These are phyloP conservation scores for Phialophora verrucosa DNA, from an alignment of 2,329 filamentous ascomycete species.

Conservation along the genomic window DNA sequence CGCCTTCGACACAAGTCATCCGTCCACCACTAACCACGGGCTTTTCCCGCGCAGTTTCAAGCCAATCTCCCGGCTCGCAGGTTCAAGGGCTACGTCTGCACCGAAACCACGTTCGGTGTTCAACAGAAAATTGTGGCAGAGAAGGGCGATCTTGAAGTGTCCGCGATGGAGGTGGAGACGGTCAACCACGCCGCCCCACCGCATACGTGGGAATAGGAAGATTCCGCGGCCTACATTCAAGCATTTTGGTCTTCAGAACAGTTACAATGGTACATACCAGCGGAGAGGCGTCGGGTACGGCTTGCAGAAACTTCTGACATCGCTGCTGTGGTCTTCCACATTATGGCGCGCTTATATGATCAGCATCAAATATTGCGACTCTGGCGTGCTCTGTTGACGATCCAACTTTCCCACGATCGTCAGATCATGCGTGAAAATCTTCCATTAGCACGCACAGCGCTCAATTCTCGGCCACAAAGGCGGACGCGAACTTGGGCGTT, in stretches of 20 bases:
- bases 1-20: background rate
- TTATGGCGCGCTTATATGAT: too few relatives aligned
- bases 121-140: background rate
- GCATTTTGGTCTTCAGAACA: background rate
- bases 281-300: background rate
- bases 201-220: conserved; percentile 13
- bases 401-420: too few relatives aligned
- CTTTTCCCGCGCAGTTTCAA: conserved; percentile 26
- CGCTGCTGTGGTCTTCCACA: too few relatives aligned
- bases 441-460: too few relatives aligned
- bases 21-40: background rate
- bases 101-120: background rate
- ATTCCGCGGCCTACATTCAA: background rate
- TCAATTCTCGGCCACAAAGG: too few relatives aligned
- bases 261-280: background rate
- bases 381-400: too few relatives aligned
- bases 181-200: conserved; percentile 4
- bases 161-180: conserved; percentile 6
- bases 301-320: background rate
- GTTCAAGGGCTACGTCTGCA: conserved; percentile 40
- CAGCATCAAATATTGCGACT: too few relatives aligned
- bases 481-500: too few relatives aligned
- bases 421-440: too few relatives aligned
- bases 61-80: conserved; percentile 36
- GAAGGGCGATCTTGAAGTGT: conserved; percentile 12